phyloP scores from a whole-genome alignment of 257 asterid genomes.

The Nicotiana sylvestris region DNA sequence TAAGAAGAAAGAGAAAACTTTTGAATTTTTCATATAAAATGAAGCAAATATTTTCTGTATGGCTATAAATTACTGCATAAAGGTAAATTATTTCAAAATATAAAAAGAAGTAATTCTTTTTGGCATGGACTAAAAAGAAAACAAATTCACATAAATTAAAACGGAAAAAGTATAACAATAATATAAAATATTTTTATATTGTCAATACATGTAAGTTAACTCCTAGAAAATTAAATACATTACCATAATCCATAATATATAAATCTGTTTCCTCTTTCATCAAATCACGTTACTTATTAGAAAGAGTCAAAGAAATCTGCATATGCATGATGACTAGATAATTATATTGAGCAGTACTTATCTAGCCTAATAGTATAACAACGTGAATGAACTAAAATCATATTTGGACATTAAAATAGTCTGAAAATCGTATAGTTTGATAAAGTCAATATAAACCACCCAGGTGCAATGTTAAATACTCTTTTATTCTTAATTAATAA shows the following conservation, averaged over 20 bases:
- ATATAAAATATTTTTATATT: too few relatives aligned
- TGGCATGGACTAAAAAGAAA: too few relatives aligned
- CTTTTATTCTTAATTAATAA: too few relatives aligned
- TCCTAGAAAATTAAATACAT: neutral
- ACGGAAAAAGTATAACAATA: accelerated
- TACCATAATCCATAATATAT: neutral
- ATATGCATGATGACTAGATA: neutral
- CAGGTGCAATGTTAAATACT: too few relatives aligned
- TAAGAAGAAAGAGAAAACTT: too few relatives aligned
- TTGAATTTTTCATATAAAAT: too few relatives aligned
- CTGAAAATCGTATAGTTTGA: neutral
- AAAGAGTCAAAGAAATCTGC: neutral
- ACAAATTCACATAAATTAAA: too few relatives aligned
- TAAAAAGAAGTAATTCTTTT: too few relatives aligned
- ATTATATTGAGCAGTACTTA: neutral
- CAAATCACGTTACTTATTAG: neutral
- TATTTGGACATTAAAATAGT: neutral
- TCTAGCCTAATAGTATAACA: neutral
- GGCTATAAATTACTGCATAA: too few relatives aligned
- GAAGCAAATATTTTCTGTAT: too few relatives aligned
- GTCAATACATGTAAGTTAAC: neutral
- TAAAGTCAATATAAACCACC: neutral
- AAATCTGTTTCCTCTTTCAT: neutral
- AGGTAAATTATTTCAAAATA: too few relatives aligned
- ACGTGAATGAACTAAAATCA: neutral